phyloP scores from a whole-genome alignment of 169 alveolate genomes.

The Cryptosporidium felis region DNA sequence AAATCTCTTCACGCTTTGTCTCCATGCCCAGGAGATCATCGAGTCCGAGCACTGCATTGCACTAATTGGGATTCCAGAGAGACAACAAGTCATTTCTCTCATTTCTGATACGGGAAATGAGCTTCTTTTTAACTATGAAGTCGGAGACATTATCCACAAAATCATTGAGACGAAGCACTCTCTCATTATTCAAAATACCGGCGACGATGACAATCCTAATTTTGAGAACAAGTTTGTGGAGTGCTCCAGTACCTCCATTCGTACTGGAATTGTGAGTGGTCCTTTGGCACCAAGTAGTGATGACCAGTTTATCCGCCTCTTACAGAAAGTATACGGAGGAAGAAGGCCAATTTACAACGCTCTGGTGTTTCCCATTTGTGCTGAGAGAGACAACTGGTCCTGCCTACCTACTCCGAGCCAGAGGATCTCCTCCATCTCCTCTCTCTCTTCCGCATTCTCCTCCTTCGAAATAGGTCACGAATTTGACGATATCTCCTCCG shows the following conservation, averaged over 20 bases:
- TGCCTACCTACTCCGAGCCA: slow-evolving; percentile 67
- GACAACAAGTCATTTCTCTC: slow-evolving; percentile 60
- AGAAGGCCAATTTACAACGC: slow-evolving; percentile 60
- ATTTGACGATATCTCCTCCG: slow-evolving; percentile 5
- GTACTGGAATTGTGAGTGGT: background rate
- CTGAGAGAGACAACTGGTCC: slow-evolving; percentile 70
- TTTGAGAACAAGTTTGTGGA: slow-evolving; percentile 41
- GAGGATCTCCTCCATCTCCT: slow-evolving; percentile 51
- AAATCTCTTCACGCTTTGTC: slow-evolving; percentile 48
- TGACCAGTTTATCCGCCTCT: slow-evolving; percentile 31
- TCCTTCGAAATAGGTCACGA: slow-evolving; percentile 62
- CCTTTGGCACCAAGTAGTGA: background rate
- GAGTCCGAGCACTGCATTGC: slow-evolving; percentile 70
- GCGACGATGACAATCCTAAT: slow-evolving; percentile 7
- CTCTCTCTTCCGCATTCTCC: slow-evolving; percentile 54
- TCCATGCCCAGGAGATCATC: slow-evolving; percentile 70
- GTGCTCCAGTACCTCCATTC: background rate
- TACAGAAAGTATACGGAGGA: slow-evolving; percentile 45
- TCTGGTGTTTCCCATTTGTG: slow-evolving; percentile 58
- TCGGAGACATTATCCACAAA: slow-evolving; percentile 31
- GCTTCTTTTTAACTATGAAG: slow-evolving; percentile 37
- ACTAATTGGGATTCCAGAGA: slow-evolving; percentile 67
- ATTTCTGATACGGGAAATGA: slow-evolving; percentile 59
- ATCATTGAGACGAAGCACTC: slow-evolving; percentile 62
- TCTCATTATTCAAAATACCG: slow-evolving; percentile 46